Evolutionary conservation across 1,284 basidiomycete genomes (phyloP), one percentile per base, ranked within the genome.

Genomic region (Marasmius sp.): DNA sequence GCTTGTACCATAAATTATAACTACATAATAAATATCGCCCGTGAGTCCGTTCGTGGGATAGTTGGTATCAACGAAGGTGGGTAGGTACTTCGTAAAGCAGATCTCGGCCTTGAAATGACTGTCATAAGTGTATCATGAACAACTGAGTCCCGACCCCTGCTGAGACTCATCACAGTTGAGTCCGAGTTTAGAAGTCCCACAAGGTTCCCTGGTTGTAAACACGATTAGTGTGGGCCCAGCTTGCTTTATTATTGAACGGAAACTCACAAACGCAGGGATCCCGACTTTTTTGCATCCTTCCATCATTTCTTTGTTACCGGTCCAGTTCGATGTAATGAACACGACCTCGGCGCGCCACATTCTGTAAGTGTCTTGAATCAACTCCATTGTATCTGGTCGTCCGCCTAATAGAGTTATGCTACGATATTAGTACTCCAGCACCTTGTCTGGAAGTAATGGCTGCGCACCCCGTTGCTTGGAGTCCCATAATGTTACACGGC

Each of bases 311-410:
- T 80, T 77, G 72, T 91, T 91, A 43, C 89, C 89, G 41, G 83
- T 78, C 68, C 83, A 87, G 72, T 91, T 91, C 18, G 89, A 91
- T 16, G 89, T 91, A 72, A 91, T 89, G 72, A 91, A 89, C 16
- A 91, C 86, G 55, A 91, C 89, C 80, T 92, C 89, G 3, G 89
- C 89, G 51, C 83, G 77, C 85, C 87, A 92, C 49, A 79, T 80
- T 50, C 81, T 70, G 68, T 89, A 88, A 1, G 78, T 80, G 65
- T 92, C 88, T 70, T 84, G 86, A 63, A 92, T 68, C 60, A 92
- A 73, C 72, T 89, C 89, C 86, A 91, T 89, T 12, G 86, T 85
- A 68, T 92, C 88, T 9, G 91, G 91, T 57, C 90, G 83, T 33
- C 88, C 87, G 54, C 45, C 45, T 47, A 7, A 2, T n/a, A 16